These are phyloP conservation scores for Trypanosoma cruzi DNA, from an alignment of 208 protist genomes.

Conservation along the genomic window DNA sequence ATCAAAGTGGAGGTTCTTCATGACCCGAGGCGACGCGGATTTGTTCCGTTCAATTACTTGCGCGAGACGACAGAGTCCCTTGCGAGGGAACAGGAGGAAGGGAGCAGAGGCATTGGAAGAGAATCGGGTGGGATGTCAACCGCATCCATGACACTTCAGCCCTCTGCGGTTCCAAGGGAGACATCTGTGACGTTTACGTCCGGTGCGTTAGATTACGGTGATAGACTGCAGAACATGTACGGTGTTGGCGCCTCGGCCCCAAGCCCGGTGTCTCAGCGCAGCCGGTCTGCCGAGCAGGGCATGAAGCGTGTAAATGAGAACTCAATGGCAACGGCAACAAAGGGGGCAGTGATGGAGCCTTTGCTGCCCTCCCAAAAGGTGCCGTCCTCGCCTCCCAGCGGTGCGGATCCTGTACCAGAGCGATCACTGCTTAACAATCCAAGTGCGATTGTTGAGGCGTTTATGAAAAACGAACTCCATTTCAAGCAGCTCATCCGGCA, in stretches of 20 bases:
- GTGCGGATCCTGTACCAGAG: constrained; percentile 6
- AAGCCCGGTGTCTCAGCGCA: not conserved
- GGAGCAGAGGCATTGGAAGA: not conserved
- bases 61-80: constrained; percentile 19
- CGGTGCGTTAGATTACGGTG: constrained; percentile 23
- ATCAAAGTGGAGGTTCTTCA: constrained; percentile 61
- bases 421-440: constrained; percentile 53
- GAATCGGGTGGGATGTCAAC: not conserved
- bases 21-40: constrained; percentile 46
- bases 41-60: constrained; percentile 82
- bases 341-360: not conserved
- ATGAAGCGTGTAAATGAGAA: not conserved
- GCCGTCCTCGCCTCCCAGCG: not conserved
- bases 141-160: constrained; percentile 2
- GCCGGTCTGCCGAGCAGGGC: not conserved
- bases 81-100: not conserved
- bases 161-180: not conserved
- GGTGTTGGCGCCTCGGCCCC: not conserved
- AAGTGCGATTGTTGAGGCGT: constrained; percentile 61
- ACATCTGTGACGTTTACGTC: constrained; percentile 14
- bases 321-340: not conserved
- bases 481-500: constrained; percentile 81
- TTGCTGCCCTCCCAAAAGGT: not conserved
- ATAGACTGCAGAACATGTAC: constrained; percentile 16
- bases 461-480: constrained; percentile 88